A percentile compares a stretch with the other conserved stretches of the same genome.
These are phyloP conservation scores for Suhomyces kunorum DNA, from an alignment of 1,139 yeast genomes.

Conservation along the genomic window DNA sequence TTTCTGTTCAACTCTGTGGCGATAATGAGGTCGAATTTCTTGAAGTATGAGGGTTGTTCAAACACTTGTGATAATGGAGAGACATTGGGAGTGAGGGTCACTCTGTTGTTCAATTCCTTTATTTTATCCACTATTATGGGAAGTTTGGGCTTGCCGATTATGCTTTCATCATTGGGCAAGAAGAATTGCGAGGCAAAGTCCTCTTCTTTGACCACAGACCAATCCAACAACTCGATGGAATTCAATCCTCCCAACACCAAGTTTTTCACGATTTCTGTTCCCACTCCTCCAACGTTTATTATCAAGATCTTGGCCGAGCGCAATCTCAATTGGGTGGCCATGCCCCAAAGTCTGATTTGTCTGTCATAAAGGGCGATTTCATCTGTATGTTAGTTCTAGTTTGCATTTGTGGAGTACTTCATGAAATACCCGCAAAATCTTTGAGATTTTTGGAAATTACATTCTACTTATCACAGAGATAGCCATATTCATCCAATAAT, in stretches of 20 bases:
- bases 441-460: no score
- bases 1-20: slow-evolving; percentile 63
- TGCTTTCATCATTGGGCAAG: slow-evolving; percentile 51
- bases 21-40: slow-evolving; percentile 68
- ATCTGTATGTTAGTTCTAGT: slow-evolving; percentile 41
- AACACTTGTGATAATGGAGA: slow-evolving; percentile 29
- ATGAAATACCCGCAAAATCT: no score
- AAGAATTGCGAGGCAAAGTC: slow-evolving; percentile 83
- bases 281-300: slow-evolving; percentile 69
- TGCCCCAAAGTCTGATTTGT: slow-evolving; percentile 95
- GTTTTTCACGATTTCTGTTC: slow-evolving; percentile 81
- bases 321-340: slow-evolving; percentile 84
- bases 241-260: slow-evolving; percentile 89
- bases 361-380: slow-evolving; percentile 93
- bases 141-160: slow-evolving; percentile 54
- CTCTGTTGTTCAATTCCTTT: slow-evolving; percentile 77
- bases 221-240: slow-evolving; percentile 68
- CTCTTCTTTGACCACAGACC: slow-evolving; percentile 51
- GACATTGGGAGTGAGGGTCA: slow-evolving; percentile 50
- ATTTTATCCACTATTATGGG: slow-evolving; percentile 57
- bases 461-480: no score
- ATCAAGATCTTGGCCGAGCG: slow-evolving; percentile 71
- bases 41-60: slow-evolving; percentile 39
- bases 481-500: neutral
- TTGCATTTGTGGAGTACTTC: no score